Evolutionary conservation across 768 basidiomycete genomes (phyloP), one percentile per base, ranked within the genome.

Genomic region (Boletus tylopilopsis): DNA sequence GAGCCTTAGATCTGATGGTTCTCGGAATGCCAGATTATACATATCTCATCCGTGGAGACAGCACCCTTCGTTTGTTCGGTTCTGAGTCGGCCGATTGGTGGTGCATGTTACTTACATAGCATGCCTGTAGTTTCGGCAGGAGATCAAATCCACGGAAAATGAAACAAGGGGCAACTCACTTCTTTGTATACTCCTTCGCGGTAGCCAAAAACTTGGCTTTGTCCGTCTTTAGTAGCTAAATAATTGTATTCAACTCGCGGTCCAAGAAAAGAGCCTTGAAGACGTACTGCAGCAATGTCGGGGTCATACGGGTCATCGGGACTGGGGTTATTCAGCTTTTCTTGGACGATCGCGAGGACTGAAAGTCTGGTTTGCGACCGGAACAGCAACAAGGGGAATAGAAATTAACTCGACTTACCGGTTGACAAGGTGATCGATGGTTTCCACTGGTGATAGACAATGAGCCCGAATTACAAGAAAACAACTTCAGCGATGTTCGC

Each of bases 241-340:
- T 6, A 42, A 15, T 34, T 24, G 40, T 27, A 18, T 45, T 22
- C 52, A 49, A 30, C 44, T 30, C 44, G 43, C 47, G 4, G 21
- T 16, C 22, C 21, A 35, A n/a, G 29, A 4, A 36, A 50, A 15
- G 38, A 39, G 30, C 37, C 4, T 21, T 38, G 39, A 47, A n/a
- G 24, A 71, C 84, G 47, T 63, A 92, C 87, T 27, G 84, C 84
- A 32, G 90, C 90, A 57, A 91, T 87, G 1, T 91, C 89, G 24
- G 90, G 86, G 60, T 91, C 87, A 60, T 90, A 93, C 1, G 90
- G 90, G 63, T 93, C 90, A 60, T 93, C 90, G 16, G 88, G 76
- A 63, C 85, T 88, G 16, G 90, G 90, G 64, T 92, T 90, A 65
- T 91, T 91, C 43, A 93, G 62, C 69, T 93, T 93, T 63, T 91